Percentiles rank a stretch among this genome's conserved stretches.
These are phyloP conservation scores for Sporobolomyces pararoseus DNA, from an alignment of 768 basidiomycete genomes.

Conservation along the genomic window DNA sequence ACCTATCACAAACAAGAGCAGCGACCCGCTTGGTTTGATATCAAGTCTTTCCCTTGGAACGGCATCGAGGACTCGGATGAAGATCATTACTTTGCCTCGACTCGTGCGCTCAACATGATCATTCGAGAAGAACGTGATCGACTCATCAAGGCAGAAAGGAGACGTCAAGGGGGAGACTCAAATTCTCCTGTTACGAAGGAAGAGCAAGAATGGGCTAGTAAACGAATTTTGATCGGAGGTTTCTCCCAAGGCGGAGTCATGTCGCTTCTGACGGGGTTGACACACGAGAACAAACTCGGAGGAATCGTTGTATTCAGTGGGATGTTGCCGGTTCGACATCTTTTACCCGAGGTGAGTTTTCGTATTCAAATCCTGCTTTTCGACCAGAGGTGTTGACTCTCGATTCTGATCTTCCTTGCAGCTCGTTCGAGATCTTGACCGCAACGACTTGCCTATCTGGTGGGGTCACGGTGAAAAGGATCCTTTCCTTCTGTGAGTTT, in stretches of 20 bases:
- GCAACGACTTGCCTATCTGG: slow-evolving; percentile 22
- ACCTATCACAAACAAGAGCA: not conserved
- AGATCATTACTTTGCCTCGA: slow-evolving; percentile 11
- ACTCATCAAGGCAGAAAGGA: slow-evolving; percentile 16
- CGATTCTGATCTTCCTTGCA: not conserved
- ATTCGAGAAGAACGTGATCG: slow-evolving; percentile 21
- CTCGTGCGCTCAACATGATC: slow-evolving; percentile 25
- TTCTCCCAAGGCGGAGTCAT: slow-evolving; percentile 29
- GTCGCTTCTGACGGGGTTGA: slow-evolving; percentile 17
- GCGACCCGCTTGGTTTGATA: slow-evolving; percentile 33
- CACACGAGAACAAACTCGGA: slow-evolving; percentile 14
- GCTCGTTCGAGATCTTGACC: slow-evolving; percentile 26
- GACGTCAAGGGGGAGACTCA: not conserved
- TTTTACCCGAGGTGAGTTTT: slow-evolving; percentile 19
- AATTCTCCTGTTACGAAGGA: not conserved
- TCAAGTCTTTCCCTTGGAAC: slow-evolving; percentile 31
- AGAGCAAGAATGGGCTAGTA: slow-evolving; percentile 4
- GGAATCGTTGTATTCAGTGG: slow-evolving; percentile 23
- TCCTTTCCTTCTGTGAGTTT: slow-evolving; percentile 18
- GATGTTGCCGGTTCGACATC: slow-evolving; percentile 17
- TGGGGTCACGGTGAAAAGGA: slow-evolving; percentile 35
- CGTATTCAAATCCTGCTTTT: no score
- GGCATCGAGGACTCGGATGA: slow-evolving; percentile 8
- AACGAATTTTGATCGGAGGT: slow-evolving; percentile 13
- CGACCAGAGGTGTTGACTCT: no score